Evolutionary conservation across 352 stramenopile genomes (phyloP), one percentile per base, ranked within the genome.

Genomic region (Phytophthora sojae): DNA sequence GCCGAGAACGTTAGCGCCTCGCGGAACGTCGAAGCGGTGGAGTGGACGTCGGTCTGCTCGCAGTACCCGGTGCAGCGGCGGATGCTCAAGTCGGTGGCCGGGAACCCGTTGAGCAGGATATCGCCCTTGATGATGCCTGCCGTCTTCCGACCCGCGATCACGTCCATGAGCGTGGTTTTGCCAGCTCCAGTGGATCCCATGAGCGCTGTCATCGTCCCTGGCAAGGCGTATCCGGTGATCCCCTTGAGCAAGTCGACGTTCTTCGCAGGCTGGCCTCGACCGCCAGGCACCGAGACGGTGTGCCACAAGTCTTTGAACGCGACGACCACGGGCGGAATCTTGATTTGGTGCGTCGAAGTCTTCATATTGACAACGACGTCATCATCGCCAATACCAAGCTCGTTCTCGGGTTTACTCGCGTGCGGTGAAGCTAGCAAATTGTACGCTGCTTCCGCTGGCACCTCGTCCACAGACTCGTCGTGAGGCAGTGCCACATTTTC

Each of bases 221-320:
- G 51, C 6, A 44, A 30, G 5, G 51, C 51, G 17, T 57, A 57
- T 21, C 51, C 51, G 5, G 51, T 44, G 26, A 57, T 26, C 1
- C 51, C 26, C 51, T 57, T 57, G 12, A 57, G 51, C 51, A 57
- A 42, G 14, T 57, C 51, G 14, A 57, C 14, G 7, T 44, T 17
- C 25, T 57, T 26, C 26, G 26, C 51, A 19, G 51, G 25, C 44
- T 57, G 25, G 6, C 26, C 23, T 30, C 51, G 15, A 21, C 25
- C 26, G 1, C 19, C 51, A 37, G 51, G 51, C 2, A 57, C 51
- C 1, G 23, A 42, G 25, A 57, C 51, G 15, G 51, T 57, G 26
- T 57, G 44, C 51, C 51, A 57, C 51, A 57, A 57, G 26, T 57
- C 51, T 19, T 44, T 57, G 26, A 57, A 25, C 50, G 51, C 51